phyloP scores from a whole-genome alignment of 805 yeast genomes.

The Candida boleticola region DNA sequence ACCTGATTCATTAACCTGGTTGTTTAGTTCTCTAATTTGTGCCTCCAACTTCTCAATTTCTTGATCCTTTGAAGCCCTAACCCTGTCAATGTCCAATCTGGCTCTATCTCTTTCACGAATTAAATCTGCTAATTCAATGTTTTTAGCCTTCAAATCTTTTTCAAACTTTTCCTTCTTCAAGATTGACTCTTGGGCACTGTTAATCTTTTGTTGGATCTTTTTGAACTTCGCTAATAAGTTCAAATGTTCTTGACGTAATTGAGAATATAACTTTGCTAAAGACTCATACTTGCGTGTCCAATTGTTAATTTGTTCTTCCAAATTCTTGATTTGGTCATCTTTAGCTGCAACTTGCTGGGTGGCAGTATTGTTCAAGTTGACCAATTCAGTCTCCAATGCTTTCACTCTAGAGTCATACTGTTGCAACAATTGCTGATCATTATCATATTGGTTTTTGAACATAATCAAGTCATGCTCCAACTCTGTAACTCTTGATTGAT shows the following conservation, averaged over 20 bases:
- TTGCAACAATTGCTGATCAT: slow-evolving; percentile 76
- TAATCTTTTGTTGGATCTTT: slow-evolving; percentile 80
- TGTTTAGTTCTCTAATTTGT: slow-evolving; percentile 59
- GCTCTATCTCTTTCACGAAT: slow-evolving; percentile 90
- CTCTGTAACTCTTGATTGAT: slow-evolving; percentile 76
- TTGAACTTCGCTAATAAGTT: slow-evolving; percentile 74
- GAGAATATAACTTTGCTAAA: slow-evolving; percentile 84
- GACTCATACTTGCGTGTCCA: slow-evolving; percentile 90
- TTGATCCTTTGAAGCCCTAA: slow-evolving; percentile 60
- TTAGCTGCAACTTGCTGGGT: slow-evolving; percentile 72
- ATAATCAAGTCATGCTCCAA: slow-evolving; percentile 77
- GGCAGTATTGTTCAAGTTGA: slow-evolving; percentile 58
- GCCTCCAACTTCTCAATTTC: slow-evolving; percentile 66
- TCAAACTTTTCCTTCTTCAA: slow-evolving; percentile 80
- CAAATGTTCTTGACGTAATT: slow-evolving; percentile 87
- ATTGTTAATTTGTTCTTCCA: slow-evolving; percentile 70
- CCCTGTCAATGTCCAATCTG: slow-evolving; percentile 72
- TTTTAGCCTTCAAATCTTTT: slow-evolving; percentile 79
- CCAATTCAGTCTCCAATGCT: slow-evolving; percentile 71
- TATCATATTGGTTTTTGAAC: slow-evolving; percentile 78
- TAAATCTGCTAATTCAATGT: slow-evolving; percentile 82
- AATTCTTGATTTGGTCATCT: slow-evolving; percentile 62
- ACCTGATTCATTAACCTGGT: slow-evolving; percentile 57
- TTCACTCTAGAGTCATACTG: slow-evolving; percentile 87
- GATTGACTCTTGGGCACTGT: slow-evolving; percentile 85